Evolutionary conservation across 257 asterid species (phyloP), one percentile per base, ranked within the genome.

Genomic region (Ilex asprella): DNA sequence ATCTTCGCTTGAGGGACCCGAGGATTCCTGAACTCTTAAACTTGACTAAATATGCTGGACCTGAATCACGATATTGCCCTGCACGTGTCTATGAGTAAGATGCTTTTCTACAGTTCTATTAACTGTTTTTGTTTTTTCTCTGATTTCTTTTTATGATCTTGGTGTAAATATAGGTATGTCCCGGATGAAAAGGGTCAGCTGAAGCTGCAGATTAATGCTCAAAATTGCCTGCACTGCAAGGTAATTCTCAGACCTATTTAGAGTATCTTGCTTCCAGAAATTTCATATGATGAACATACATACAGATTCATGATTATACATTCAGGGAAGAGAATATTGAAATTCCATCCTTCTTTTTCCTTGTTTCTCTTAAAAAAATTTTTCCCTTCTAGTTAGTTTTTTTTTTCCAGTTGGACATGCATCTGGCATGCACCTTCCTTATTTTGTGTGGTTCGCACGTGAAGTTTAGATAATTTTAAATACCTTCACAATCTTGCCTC

Each of bases 221-320:
- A 92, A 49, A 92, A 92, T 65, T 92, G 99, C 74, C 76, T 92
- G 61, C 99, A 92, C 66, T 92, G 99, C 89, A 92, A 92, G 99
- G 99, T 92, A 84, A 66, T 44, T n/a, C 11, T 10, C 30, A 27
- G 16, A 47, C 51, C 58, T 59, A 56, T 62, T 7, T 21, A 39
- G 6, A 16, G 8, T 5, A 10, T 10, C 62, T 30, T 69, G 47
- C 15, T 60, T 16, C 53, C 44, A 13, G 30, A 16, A 30, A 55
- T 31, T 58, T 46, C 51, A 44, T 29, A 30, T 52, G 15, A 35
- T 35, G 41, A 35, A 35, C 41, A 35, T 35, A 35, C 7, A 35
- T 35, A 35, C 41, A 35, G 41, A 4, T 35, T 35, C 8, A 8
- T 35, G 41, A 35, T 8, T 35, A 35, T 35, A 35, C 7, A 35